Conservation (phyloP, 306 rosid species). For the Cicer judaicum region DNA sequence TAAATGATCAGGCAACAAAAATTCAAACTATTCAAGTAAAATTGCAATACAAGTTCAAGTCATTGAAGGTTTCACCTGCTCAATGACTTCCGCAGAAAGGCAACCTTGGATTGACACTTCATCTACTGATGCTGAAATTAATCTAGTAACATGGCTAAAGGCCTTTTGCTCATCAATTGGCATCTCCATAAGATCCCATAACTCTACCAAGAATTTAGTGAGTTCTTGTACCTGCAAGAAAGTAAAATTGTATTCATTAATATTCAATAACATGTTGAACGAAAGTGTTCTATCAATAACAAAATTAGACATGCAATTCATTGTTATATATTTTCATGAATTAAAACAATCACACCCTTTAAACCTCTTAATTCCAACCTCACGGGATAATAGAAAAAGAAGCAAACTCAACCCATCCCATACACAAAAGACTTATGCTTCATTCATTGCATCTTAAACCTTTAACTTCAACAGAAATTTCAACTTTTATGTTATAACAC, state of each 20-base stretch:
- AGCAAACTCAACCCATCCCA: constrained; percentile 16
- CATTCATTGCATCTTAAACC: constrained; percentile 9
- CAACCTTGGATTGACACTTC: constrained; percentile 73
- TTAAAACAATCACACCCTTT: constrained; percentile 4
- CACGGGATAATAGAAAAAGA: neutral
- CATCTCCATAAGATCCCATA: constrained; percentile 90
- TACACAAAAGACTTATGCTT: neutral
- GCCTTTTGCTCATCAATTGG: constrained; percentile 62
- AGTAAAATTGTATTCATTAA: constrained; percentile 35
- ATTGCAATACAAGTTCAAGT: constrained; percentile 31
- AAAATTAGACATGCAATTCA: constrained; percentile 23
- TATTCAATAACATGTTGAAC: constrained; percentile 23
- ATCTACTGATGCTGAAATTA: constrained; percentile 65
- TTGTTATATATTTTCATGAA: neutral
- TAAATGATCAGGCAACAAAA: constrained; percentile 28
- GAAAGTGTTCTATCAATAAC: constrained; percentile 11
- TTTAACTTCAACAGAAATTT: neutral
- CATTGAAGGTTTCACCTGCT: constrained; percentile 60
- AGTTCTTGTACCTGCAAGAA: constrained; percentile 66
- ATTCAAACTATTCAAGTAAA: constrained; percentile 22
- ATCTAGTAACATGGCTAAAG: constrained; percentile 65
- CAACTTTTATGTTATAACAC: constrained; percentile 17
- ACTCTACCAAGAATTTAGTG: constrained; percentile 57
- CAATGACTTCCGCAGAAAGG: constrained; percentile 71
- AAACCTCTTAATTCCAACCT: constrained; percentile 20